Evolutionary conservation across 1,139 yeast species (phyloP).

Genomic region (Candida sanyaensis): DNA sequence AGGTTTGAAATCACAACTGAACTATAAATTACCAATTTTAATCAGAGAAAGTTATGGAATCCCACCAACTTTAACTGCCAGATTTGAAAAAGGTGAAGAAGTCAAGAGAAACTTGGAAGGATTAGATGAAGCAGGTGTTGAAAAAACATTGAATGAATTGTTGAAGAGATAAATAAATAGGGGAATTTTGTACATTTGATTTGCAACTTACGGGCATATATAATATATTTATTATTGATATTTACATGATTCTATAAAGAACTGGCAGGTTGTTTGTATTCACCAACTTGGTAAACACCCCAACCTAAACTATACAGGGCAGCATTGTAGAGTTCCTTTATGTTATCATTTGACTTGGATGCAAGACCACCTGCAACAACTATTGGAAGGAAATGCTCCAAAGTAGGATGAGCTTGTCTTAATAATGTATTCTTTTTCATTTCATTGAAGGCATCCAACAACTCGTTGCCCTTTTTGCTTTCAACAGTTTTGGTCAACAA

Average conservation of each 20-base stretch:
- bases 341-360: slow-evolving; percentile 26
- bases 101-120: slow-evolving; percentile 45
- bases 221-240: background rate
- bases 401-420: slow-evolving; percentile 65
- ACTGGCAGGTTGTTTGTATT: slow-evolving; percentile 5
- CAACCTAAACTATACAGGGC: slow-evolving; percentile 58
- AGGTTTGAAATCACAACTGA: slow-evolving; percentile 50
- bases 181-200: background rate
- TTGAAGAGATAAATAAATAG: slow-evolving; percentile 25
- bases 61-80: slow-evolving; percentile 71
- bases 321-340: slow-evolving; percentile 48
- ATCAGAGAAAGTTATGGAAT: slow-evolving; percentile 76
- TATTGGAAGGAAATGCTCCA: slow-evolving; percentile 72
- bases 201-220: too few relatives aligned
- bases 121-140: slow-evolving; percentile 44
- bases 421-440: slow-evolving; percentile 32
- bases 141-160: slow-evolving; percentile 36
- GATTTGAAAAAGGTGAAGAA: slow-evolving; percentile 57
- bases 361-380: slow-evolving; percentile 69
- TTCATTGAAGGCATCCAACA: slow-evolving; percentile 16
- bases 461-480: slow-evolving; percentile 6
- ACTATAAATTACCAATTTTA: slow-evolving; percentile 59
- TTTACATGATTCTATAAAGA: slow-evolving; percentile 1
- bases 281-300: slow-evolving; percentile 59
- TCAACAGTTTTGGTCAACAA: slow-evolving; percentile 39